Base-by-base conservation (phyloP, 805 yeast species). In the Ogataea pini region DNA sequence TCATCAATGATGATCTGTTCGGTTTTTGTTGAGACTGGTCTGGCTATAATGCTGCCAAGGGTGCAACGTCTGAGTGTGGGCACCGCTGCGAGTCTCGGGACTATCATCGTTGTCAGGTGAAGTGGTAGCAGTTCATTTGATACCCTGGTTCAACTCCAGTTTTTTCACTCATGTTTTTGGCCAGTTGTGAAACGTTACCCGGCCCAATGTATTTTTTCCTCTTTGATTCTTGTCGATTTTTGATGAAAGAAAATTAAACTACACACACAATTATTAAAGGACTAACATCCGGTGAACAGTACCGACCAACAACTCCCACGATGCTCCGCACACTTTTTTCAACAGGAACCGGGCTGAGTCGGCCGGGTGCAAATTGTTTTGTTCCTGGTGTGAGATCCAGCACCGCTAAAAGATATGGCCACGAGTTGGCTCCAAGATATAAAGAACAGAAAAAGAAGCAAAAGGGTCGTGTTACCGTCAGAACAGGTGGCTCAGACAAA, bases 381-480 rank as follows among this genome's bases (percentile, higher is more conserved):
- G 44, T 19, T 6, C 34, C 44, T 7, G 57, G 54, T 27, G 24
- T 55, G 24, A 41, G 14, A 13, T 41, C 42, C 40, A 45, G 44
- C 27, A 25, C 51, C 7, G 64, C 61, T 44, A 65, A 67, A 37
- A 69, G 88, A 62, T 76, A 71, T 55, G 80, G 80, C 48, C 89
- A 84, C 63, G 89, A 84, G 59, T 79, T 64, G 56, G 89, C 89
- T n/a, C 96, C 96, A 34, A 75, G 92, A 60, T 83, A 75, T 65
- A 82, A 79, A 57, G 72, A 73, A 48, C 72, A 82, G 41, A 76
- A 80, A 59, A 92, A 92, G 68, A 87, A 89, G 42, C 90, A 88
- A 69, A 94, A 94, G 67, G 99, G 99, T 22, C 77, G 97, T 58
- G 97, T 94, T 6, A 80, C 95, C 1, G 97, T 91, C 9, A 85